Evolutionary conservation across 1,284 basidiomycete species (phyloP).

Genomic region (Ganoderma meredithae): DNA sequence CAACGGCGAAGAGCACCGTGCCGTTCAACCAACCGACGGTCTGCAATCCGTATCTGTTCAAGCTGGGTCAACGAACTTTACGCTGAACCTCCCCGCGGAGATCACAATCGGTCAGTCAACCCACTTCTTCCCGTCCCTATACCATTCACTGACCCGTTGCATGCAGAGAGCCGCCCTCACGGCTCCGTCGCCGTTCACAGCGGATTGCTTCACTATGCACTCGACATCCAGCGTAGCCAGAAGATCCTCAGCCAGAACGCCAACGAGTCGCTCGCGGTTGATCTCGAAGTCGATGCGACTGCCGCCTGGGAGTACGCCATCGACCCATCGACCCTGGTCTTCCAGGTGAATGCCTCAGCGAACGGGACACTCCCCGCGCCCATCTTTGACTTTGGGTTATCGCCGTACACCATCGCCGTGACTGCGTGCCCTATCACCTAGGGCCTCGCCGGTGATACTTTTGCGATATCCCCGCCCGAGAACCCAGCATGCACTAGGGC

Average conservation of each 20-base stretch:
- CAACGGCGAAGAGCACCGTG: constrained; percentile 22
- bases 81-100: background rate
- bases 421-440: constrained; percentile 59
- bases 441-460: constrained; percentile 55
- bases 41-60: background rate
- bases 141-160: background rate
- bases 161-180: background rate
- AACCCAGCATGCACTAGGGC: constrained; percentile 52
- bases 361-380: constrained; percentile 53
- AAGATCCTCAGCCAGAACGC: constrained; percentile 52
- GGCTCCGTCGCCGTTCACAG: constrained; percentile 57
- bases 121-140: background rate
- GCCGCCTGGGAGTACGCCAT: constrained; percentile 62
- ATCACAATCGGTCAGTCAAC: background rate
- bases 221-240: constrained; percentile 52
- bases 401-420: constrained; percentile 57
- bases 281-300: constrained; percentile 57
- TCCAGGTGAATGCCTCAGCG: constrained; percentile 46
- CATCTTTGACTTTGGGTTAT: constrained; percentile 57
- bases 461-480: constrained; percentile 54
- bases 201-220: constrained; percentile 63
- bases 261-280: constrained; percentile 54
- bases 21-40: background rate
- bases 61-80: background rate
- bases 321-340: constrained; percentile 56